These are phyloP conservation scores for Fusarium sublunatum DNA, from an alignment of 2,329 filamentous ascomycete species.

Conservation along the genomic window DNA sequence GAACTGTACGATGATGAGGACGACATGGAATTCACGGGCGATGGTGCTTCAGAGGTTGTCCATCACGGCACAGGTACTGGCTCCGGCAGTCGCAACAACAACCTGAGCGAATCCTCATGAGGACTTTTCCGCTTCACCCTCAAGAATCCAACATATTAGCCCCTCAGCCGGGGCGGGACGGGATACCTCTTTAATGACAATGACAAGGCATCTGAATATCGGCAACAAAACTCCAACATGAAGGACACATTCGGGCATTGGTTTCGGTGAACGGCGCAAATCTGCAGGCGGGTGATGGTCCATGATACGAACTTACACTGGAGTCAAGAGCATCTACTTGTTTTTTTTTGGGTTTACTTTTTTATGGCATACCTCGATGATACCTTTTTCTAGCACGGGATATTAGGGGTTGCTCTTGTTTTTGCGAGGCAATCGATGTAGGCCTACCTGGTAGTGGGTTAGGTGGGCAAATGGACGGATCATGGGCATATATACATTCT, in stretches of 20 bases:
- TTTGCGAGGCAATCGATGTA: constrained; percentile 10
- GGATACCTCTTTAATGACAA: constrained; percentile 40
- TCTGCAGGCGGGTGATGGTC: constrained; percentile 38
- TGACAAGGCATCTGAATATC: constrained; percentile 32
- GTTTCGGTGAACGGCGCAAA: constrained; percentile 38
- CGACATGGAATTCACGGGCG: constrained; percentile 44
- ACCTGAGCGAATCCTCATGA: constrained; percentile 45
- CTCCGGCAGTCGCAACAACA: constrained; percentile 44
- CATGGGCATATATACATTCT: constrained; percentile 17
- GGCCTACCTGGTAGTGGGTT: constrained; percentile 9
- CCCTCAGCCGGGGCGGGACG: constrained; percentile 8
- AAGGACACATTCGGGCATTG: constrained; percentile 33
- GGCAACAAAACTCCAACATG: constrained; percentile 28
- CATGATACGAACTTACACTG: constrained; percentile 34
- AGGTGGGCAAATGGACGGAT: constrained; percentile 7
- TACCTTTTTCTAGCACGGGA: constrained; percentile 40
- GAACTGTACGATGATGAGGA: constrained; percentile 44
- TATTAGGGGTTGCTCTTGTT: constrained; percentile 26
- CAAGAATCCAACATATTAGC: constrained; percentile 10
- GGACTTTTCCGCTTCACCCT: constrained; percentile 14
- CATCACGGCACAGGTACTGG: constrained; percentile 46
- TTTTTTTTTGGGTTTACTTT: constrained; percentile 23
- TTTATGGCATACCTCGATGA: constrained; percentile 41
- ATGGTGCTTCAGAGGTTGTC: constrained; percentile 45
- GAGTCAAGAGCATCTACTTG: constrained; percentile 41